Evolutionary conservation across 495 filamentous ascomycete species (phyloP).

Genomic region (Hyphodiscus hymeniophilus): DNA sequence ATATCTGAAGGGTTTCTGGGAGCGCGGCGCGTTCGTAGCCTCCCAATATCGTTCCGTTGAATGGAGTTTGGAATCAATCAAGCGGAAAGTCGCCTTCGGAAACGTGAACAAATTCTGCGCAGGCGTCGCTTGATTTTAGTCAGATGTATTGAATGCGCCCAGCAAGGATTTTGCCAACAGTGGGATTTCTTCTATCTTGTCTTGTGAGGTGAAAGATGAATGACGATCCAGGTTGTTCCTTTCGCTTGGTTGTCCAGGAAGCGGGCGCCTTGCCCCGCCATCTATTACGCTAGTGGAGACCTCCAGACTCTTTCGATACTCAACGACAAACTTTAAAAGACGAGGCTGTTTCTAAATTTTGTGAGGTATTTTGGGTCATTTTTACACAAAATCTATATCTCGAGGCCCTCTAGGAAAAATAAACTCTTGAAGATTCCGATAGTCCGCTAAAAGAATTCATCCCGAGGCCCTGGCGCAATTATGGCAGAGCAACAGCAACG

Average conservation of each 20-base stretch:
- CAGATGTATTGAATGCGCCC: background rate
- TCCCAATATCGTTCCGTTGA: no score
- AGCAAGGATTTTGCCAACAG: background rate
- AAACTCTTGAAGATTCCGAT: background rate
- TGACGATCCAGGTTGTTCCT: constrained; percentile 18
- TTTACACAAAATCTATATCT: background rate
- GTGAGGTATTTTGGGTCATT: no score
- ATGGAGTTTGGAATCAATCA: no score
- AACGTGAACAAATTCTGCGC: no score
- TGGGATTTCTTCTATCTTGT: constrained; percentile 8
- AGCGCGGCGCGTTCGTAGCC: no score
- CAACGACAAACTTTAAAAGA: background rate
- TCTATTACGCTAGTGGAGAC: constrained; percentile 6
- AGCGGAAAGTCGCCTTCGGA: no score
- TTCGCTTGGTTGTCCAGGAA: constrained; percentile 13
- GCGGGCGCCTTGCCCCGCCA: constrained; percentile 21
- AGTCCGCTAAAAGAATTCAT: background rate
- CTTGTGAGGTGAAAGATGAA: constrained; percentile 14
- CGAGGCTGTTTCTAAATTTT: no score
- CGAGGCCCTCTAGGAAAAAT: background rate
- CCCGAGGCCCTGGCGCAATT: background rate
- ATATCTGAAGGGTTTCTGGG: no score
- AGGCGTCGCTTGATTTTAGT: no score
- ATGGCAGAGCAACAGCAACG: constrained; percentile 44
- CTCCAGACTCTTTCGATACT: no score